These are phyloP conservation scores for Metschnikowia aberdeeniae DNA, from an alignment of 805 yeast genomes.

Conservation along the genomic window DNA sequence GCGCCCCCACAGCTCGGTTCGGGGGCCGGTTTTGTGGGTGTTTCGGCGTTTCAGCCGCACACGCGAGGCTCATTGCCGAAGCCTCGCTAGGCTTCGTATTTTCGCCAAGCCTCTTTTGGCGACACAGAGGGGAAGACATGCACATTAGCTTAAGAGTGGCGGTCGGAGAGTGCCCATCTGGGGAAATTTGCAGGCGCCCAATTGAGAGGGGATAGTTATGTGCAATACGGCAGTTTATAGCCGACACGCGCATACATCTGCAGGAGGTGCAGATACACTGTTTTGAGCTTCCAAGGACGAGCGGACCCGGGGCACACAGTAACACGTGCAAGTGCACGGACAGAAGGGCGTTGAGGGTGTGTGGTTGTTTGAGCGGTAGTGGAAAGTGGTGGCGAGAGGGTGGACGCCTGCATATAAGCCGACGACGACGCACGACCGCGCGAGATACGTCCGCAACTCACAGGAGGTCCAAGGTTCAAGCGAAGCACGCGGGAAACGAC, in stretches of 20 bases:
- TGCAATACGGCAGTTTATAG: background rate
- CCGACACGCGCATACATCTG: background rate
- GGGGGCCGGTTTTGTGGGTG: no score
- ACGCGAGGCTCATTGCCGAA: background rate
- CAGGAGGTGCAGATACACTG: background rate
- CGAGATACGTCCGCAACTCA: conserved; percentile 1
- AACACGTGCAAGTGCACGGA: no score
- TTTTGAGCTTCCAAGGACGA: no score
- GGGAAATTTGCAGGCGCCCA: background rate
- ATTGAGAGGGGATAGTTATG: background rate
- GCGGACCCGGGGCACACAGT: no score
- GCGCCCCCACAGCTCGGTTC: no score
- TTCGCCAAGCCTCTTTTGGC: background rate
- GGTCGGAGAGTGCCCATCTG: background rate
- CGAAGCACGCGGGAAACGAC: background rate
- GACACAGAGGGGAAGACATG: background rate
- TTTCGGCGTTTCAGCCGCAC: background rate
- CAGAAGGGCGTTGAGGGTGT: no score
- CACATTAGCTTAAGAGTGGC: background rate
- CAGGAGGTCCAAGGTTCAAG: background rate
- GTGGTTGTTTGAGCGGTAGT: no score
- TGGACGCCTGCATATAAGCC: no score
- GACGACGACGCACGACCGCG: background rate
- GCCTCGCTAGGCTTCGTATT: no score
- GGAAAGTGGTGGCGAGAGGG: no score